Base-by-base conservation (phyloP, 306 rosid species). In the Oxytropis ochrocephala region DNA sequence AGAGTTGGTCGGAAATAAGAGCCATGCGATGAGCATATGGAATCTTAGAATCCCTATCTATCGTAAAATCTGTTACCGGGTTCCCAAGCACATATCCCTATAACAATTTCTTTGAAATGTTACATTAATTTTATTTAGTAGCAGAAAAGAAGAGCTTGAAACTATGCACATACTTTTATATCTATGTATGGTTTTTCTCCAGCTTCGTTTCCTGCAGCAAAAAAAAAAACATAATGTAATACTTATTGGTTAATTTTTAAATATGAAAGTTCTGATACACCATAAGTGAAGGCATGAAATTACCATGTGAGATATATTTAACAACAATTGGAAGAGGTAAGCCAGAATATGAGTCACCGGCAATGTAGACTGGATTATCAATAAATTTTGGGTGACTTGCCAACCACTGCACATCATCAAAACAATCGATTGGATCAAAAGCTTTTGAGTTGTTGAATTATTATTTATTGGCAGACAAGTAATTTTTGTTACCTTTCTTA, bases 1-100 rank as follows among this genome's bases (percentile, higher is more conserved):
- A 75, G 47, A 67, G 77, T 49, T 83, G 82, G 32, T 79, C 80
- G 1, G 87, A 56, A 41, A 83, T 76, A 27, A 83, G 81, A 7
- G 59, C 78, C 60, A 55, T 64, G 0, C 32, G 53, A 53, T 72
- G 80, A 55, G 64, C 78, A 43, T 19, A 76, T 42, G 44, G 19
- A 51, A 83, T 24, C 63, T 1, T 44, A 11, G 75, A 68, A 51
- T 79, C 76, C 3, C 0, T 8, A 36, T 69, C 75, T 32, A 68
- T 13, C 4, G 18, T 63, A 24, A 1, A 3, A 64, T 63, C 72
- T 6, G 4, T 35, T 8, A 1, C 1, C 3, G 78, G 65, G 36
- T 76, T 76, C 9, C 87, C 82, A 7, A 69, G 43, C 51, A 72
- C 7, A 76, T 79, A 83, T 27, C 64, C 64, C 84, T 82, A 61